Conservation (phyloP, 1,139 yeast genomes). For the Arxiozyma heterogenica region DNA sequence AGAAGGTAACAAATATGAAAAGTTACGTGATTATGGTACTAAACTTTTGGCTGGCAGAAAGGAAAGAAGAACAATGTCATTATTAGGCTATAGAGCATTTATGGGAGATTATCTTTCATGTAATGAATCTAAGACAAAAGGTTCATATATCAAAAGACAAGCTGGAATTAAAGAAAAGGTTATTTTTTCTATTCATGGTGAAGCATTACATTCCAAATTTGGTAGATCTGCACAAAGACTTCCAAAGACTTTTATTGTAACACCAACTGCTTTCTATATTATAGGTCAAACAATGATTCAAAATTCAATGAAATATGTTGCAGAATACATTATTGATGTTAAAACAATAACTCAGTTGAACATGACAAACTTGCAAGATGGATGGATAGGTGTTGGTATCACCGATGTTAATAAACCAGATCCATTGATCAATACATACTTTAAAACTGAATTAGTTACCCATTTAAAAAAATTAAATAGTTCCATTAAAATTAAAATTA, state of each 20-base stretch:
- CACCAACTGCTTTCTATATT: constrained; percentile 52
- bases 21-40: constrained; percentile 77
- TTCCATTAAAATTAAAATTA: constrained; percentile 54
- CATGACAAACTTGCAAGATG: constrained; percentile 73
- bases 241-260: constrained; percentile 63
- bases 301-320: constrained; percentile 56
- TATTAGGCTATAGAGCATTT: constrained; percentile 83
- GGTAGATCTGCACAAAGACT: constrained; percentile 85
- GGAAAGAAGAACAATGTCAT: constrained; percentile 81
- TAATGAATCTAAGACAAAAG: constrained; percentile 62
- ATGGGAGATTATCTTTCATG: constrained; percentile 91
- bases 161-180: constrained; percentile 63
- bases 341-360: constrained; percentile 54
- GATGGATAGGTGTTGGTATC: constrained; percentile 79
- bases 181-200: constrained; percentile 76
- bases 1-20: constrained; percentile 75
- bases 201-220: constrained; percentile 71
- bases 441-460: constrained; percentile 84
- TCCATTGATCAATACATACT: constrained; percentile 64
- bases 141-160: constrained; percentile 58
- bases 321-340: constrained; percentile 58
- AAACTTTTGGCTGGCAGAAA: constrained; percentile 62
- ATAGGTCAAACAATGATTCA: constrained; percentile 67
- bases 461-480: constrained; percentile 59
- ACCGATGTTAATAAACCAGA: constrained; percentile 58